Evolutionary conservation across 306 rosid species (phyloP).

Genomic region (Cyclanthera cordifolia): DNA sequence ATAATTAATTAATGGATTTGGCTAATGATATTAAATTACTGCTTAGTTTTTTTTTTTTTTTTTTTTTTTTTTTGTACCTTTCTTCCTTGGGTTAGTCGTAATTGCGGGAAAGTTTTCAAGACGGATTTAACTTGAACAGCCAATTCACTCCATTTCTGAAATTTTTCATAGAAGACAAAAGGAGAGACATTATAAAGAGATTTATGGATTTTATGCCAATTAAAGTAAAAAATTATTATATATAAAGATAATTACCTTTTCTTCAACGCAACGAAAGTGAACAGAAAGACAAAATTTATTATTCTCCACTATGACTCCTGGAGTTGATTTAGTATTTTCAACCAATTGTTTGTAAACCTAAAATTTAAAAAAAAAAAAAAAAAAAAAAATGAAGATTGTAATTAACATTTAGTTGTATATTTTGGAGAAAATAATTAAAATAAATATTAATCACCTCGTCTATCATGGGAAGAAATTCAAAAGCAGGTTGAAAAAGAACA

Average conservation of each 20-base stretch:
- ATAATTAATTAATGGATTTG: neutral
- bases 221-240: neutral
- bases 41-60: neutral
- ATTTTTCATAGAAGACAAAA: neutral
- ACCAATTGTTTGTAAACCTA: slow-evolving; percentile 51
- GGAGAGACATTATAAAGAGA: neutral
- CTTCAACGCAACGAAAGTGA: slow-evolving; percentile 89
- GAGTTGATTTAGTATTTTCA: slow-evolving; percentile 57
- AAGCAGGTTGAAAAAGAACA: slow-evolving; percentile 77
- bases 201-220: neutral
- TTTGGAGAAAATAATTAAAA: neutral
- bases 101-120: slow-evolving; percentile 66
- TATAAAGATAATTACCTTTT: slow-evolving; percentile 38
- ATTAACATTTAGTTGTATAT: too few relatives aligned
- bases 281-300: slow-evolving; percentile 79
- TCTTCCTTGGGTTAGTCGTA: slow-evolving; percentile 76
- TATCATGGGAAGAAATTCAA: slow-evolving; percentile 81
- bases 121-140: slow-evolving; percentile 72
- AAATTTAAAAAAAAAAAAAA: slow-evolving; percentile 7
- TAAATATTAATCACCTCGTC: slow-evolving; percentile 35
- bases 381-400: too few relatives aligned
- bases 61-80: slow-evolving; percentile 34
- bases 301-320: slow-evolving; percentile 75
- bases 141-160: slow-evolving; percentile 75
- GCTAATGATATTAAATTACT: neutral